Base-by-base conservation (phyloP, 192 early-diverging fungal genomes). In the Geosiphon pyriformis region DNA sequence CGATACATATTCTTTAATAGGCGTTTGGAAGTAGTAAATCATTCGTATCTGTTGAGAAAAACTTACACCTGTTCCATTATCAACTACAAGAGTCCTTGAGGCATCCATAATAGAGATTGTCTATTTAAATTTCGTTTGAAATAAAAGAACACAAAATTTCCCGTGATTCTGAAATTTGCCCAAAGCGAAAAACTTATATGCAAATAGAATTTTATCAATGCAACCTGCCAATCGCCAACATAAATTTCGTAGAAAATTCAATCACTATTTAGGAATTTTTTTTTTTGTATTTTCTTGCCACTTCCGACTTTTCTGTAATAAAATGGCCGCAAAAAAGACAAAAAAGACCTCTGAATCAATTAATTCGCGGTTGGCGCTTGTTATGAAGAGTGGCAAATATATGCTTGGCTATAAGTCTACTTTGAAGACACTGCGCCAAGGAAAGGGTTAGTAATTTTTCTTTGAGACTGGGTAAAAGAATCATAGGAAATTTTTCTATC, bases 361-460 rank as follows among this genome's bases (percentile, higher is more conserved):
- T 89, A 98, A 98, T 92, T 87, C 94, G 73, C 88, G 95, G 73
- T 88, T 99, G 73, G 89, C 92, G 67, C 91, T 99, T 75, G 97
- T 99, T 70, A 98, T 94, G 92, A 99, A 99, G 91, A 91, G 88
- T 76, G 97, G 97, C 76, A 99, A 99, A 87, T 92, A 91, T 82
- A 82, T 86, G 61, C 89, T 99, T 67, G 97, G 97, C 56, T 98
- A 99, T 92, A 98, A 98, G 90, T 90, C 92, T 71, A 97, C 95
- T 75, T 86, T 99, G 74, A 98, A 99, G 89, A 87, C 89, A 72
- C 85, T 99, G 70, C 92, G 97, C 72, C 85, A 88, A 69, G 95
- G 95, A 79, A 98, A 97, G 87, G 78, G 87, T 90, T 83, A 71
- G 76, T 83, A 4, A 42, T 17, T 61, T 20, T 32, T 46, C 15